These are phyloP conservation scores for Spathaspora jeffriesii DNA, from an alignment of 1,139 yeast genomes.

Conservation along the genomic window DNA sequence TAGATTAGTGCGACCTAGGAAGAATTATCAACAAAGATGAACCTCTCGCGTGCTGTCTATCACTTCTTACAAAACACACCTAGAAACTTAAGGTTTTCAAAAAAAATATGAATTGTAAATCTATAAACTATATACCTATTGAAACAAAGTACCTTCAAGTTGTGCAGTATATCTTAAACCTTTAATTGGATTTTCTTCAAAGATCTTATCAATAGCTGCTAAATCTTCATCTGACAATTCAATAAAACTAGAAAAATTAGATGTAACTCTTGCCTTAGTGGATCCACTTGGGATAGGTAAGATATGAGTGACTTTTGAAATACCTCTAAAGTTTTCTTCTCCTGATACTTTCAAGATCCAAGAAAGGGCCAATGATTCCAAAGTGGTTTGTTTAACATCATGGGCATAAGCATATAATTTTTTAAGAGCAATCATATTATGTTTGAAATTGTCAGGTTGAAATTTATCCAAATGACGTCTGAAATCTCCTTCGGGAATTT, in stretches of 20 bases:
- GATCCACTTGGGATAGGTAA: slow-evolving; percentile 83
- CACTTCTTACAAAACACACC: no score
- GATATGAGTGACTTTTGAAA: slow-evolving; percentile 49
- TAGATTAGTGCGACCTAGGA: neutral
- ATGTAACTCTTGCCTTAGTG: slow-evolving; percentile 55
- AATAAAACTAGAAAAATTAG: slow-evolving; percentile 49
- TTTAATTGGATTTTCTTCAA: slow-evolving; percentile 14
- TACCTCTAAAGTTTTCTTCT: slow-evolving; percentile 27
- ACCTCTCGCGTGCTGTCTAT: neutral
- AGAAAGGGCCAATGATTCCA: slow-evolving; percentile 72
- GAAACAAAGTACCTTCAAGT: slow-evolving; percentile 13
- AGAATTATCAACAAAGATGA: neutral
- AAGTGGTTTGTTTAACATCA: slow-evolving; percentile 37
- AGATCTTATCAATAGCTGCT: slow-evolving; percentile 44
- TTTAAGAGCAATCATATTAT: slow-evolving; percentile 51
- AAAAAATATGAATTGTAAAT: neutral
- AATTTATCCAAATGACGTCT: slow-evolving; percentile 60
- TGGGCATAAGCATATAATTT: slow-evolving; percentile 51
- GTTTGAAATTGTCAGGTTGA: slow-evolving; percentile 51
- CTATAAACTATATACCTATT: slow-evolving; percentile 7
- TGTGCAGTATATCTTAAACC: slow-evolving; percentile 18
- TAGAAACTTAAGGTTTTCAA: neutral
- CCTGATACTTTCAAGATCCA: slow-evolving; percentile 56
- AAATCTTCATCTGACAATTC: slow-evolving; percentile 55
- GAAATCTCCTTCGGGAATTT: slow-evolving; percentile 55